Evolutionary conservation across 345 rosid genomes (phyloP), one percentile per base, ranked within the genome.

Genomic region (Salix viminalis): DNA sequence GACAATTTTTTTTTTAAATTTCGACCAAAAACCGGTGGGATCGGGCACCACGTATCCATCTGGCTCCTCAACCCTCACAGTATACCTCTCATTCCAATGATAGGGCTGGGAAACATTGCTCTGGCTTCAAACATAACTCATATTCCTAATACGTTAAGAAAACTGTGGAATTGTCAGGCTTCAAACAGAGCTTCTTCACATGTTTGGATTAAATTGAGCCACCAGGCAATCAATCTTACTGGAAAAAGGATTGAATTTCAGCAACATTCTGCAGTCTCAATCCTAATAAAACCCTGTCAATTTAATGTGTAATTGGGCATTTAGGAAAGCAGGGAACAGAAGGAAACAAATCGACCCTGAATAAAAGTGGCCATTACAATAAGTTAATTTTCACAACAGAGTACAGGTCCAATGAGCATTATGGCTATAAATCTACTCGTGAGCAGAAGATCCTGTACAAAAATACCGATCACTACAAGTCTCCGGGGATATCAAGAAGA

Each of bases 401-500:
- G 36, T 26, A 60, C 67, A 66, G 21, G 30, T 68, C 32, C 81
- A 67, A 52, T 19, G 73, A 39, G 76, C 32, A 56, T 54, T 56
- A 58, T 66, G 26, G 50, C 62, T 72, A 61, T 8, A n/a, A 64
- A 48, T 66, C 56, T 18, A 54, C 50, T 56, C 11, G 60, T 28
- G 42, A 36, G 68, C 3, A 18, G 58, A 66, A 6, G 62, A 67
- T 37, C 72, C 71, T 44, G 13, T 54, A 14, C 14, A 58, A 41
- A 60, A 28, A 54, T 42, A 21, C 28, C 78, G 77, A 68, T 81
- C 77, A 69, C 69, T 37, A 72, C 70, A 81, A 74, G 67, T 70
- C 67, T 72, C 69, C 44, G 77, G 50, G 50, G n/a, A 83, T 74
- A 74, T 90, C 89, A 32, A 89, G 91, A 41, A 94, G 88, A 73